Evolutionary conservation across 179 eudicot species (phyloP).

Genomic region (Corrigiola litoralis): DNA sequence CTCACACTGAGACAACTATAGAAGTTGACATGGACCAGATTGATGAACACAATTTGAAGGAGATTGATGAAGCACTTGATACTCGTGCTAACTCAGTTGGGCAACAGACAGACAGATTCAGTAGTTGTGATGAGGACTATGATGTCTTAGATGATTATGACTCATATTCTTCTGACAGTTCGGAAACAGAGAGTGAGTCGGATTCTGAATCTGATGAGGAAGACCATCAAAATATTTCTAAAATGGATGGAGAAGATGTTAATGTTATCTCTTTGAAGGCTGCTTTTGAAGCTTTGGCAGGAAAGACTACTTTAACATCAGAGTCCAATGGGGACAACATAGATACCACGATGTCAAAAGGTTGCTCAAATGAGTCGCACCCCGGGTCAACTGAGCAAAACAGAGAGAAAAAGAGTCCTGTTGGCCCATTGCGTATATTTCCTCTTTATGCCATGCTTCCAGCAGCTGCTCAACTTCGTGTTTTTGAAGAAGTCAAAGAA

Average conservation of each 20-base stretch:
- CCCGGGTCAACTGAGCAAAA: constrained; percentile 9
- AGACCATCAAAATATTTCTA: constrained; percentile 18
- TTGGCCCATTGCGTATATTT: constrained; percentile 60
- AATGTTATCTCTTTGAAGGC: constrained; percentile 51
- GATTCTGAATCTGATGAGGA: constrained; percentile 35
- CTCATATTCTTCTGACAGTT: constrained; percentile 34
- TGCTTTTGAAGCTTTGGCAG: constrained; percentile 71
- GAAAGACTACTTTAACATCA: constrained; percentile 25
- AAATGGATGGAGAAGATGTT: constrained; percentile 24
- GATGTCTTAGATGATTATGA: constrained; percentile 43
- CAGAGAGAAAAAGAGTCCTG: constrained; percentile 24
- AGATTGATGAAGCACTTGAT: constrained; percentile 76
- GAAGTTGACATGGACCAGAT: constrained; percentile 17
- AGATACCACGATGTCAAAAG: constrained; percentile 14
- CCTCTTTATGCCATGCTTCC: constrained; percentile 99
- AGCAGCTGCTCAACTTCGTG: constrained; percentile 74
- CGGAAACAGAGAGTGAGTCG: constrained; percentile 53
- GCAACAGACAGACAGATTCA: constrained; percentile 50
- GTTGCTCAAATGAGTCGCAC: constrained; percentile 15
- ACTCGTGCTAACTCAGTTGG: constrained; percentile 28
- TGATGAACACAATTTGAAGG: constrained; percentile 52
- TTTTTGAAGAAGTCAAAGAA: constrained; percentile 57
- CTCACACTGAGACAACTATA: constrained; percentile 23
- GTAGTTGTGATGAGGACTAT: constrained; percentile 48
- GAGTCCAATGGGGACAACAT: constrained; percentile 19